Evolutionary conservation across 352 stramenopile genomes (phyloP).

Genomic region (Phytophthora syringae): DNA sequence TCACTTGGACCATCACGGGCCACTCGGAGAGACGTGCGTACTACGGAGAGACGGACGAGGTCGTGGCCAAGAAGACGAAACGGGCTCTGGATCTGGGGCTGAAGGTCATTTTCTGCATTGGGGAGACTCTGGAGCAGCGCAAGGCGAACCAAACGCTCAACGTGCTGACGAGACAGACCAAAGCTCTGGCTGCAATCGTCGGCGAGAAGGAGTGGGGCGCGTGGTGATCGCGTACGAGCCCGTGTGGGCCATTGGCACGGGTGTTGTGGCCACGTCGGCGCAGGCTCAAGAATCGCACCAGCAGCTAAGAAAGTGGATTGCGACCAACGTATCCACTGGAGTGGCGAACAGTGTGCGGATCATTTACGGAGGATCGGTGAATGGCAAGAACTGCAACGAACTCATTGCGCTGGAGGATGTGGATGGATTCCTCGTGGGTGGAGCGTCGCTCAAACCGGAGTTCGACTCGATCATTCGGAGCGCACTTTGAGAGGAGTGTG

Average conservation of each 20-base stretch:
- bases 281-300: slow-evolving; percentile 95
- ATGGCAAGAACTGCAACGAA: slow-evolving; percentile 88
- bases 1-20: slow-evolving; percentile 88
- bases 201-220: slow-evolving; percentile 72
- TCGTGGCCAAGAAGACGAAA: slow-evolving; percentile 95
- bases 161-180: slow-evolving; percentile 96
- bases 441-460: slow-evolving; percentile 93
- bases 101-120: slow-evolving; percentile 97
- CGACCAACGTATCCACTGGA: slow-evolving; percentile 59
- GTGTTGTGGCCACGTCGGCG: slow-evolving; percentile 94
- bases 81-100: slow-evolving; percentile 89
- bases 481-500: slow-evolving; percentile 36
- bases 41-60: slow-evolving; percentile 92
- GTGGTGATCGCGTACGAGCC: slow-evolving; percentile 97
- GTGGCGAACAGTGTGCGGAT: slow-evolving; percentile 85
- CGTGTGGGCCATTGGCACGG: slow-evolving; percentile 98
- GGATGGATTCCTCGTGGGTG: slow-evolving; percentile 95
- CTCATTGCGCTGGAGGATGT: slow-evolving; percentile 88
- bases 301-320: slow-evolving; percentile 83
- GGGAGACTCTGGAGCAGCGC: slow-evolving; percentile 93
- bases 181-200: slow-evolving; percentile 91
- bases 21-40: slow-evolving; percentile 94
- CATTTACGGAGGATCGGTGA: slow-evolving; percentile 95
- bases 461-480: slow-evolving; percentile 90
- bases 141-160: slow-evolving; percentile 90